Evolutionary conservation across 2,329 filamentous ascomycete species (phyloP).

Genomic region (Aspergillus sp.): DNA sequence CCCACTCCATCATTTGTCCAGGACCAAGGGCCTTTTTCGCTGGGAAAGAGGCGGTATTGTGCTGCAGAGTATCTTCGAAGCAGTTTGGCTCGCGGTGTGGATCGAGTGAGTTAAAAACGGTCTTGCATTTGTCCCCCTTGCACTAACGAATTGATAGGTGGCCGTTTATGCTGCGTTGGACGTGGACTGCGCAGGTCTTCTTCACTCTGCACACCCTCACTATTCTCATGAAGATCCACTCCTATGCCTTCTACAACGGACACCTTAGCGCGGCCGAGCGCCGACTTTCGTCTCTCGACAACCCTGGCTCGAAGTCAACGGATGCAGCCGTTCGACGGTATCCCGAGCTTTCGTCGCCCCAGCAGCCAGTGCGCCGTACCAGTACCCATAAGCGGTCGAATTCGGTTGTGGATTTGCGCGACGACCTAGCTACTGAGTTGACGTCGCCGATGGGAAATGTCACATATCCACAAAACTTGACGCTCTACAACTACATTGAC

Average conservation of each 20-base stretch:
- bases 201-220: conserved; percentile 87
- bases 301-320: conserved; percentile 63
- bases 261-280: conserved; percentile 86
- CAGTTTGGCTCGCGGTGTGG: conserved; percentile 78
- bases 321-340: conserved; percentile 71
- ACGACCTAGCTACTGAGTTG: conserved; percentile 85
- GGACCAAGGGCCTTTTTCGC: conserved; percentile 58
- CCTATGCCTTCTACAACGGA: conserved; percentile 96
- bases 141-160: conserved; percentile 48
- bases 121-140: neutral
- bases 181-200: conserved; percentile 97
- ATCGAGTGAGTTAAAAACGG: conserved; percentile 54
- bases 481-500: conserved; percentile 76
- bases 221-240: conserved; percentile 98
- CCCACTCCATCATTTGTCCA: conserved; percentile 69
- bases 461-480: conserved; percentile 88
- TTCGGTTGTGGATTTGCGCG: conserved; percentile 68
- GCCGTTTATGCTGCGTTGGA: conserved; percentile 85
- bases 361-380: conserved; percentile 22
- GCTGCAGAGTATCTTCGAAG: conserved; percentile 80
- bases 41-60: conserved; percentile 79
- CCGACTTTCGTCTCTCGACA: conserved; percentile 78
- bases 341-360: conserved; percentile 52
- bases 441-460: conserved; percentile 86
- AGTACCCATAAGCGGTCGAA: conserved; percentile 39